phyloP scores from a whole-genome alignment of 805 yeast genomes.

The Candida oleophila region DNA sequence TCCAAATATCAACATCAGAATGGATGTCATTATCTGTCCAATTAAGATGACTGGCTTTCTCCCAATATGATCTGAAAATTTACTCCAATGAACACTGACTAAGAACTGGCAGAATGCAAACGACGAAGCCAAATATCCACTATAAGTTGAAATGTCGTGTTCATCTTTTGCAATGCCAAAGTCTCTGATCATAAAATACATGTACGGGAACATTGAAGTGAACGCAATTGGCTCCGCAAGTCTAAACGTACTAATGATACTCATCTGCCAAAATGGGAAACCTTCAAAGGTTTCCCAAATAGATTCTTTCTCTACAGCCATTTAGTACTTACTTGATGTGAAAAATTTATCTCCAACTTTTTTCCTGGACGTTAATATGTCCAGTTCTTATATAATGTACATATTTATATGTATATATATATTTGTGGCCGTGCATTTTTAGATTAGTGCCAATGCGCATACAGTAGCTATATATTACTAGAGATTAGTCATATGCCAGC shows the following conservation, averaged over 20 bases:
- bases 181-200: conserved; percentile 61
- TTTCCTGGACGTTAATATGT: too few species aligned
- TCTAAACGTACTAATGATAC: conserved; percentile 41
- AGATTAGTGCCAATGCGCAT: too few species aligned
- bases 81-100: conserved; percentile 61
- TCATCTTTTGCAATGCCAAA: conserved; percentile 50
- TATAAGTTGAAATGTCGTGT: conserved; percentile 54
- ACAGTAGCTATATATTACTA: too few species aligned
- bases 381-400: too few species aligned
- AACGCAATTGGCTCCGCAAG: conserved; percentile 64
- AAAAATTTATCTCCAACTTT: too few species aligned
- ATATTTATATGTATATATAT: too few species aligned
- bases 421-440: too few species aligned
- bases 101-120: conserved; percentile 61
- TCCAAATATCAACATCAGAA: conserved; percentile 50
- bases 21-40: conserved; percentile 53
- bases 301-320: background rate
- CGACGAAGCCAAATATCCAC: conserved; percentile 59
- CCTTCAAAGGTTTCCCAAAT: conserved; percentile 24
- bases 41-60: conserved; percentile 52
- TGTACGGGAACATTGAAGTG: conserved; percentile 62
- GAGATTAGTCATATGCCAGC: too few species aligned
- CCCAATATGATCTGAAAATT: conserved; percentile 52
- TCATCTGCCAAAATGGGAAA: conserved; percentile 54
- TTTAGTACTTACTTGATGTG: too few species aligned